Evolutionary conservation across 371 early-diverging fungal genomes (phyloP).

Genomic region (Blakeslea trispora): DNA sequence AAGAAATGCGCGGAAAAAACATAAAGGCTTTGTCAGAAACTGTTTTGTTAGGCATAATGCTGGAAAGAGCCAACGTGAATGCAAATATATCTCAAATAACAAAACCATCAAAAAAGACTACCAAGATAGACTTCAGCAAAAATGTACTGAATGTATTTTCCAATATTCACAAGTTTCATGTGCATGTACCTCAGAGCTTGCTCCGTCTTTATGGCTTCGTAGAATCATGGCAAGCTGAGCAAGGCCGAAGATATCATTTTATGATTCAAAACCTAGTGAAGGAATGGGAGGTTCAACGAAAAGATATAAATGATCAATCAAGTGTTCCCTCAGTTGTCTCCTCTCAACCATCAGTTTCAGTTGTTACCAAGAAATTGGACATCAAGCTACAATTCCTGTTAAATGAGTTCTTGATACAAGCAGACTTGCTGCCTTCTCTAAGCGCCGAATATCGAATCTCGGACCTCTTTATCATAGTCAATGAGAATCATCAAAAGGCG

Average conservation of each 20-base stretch:
- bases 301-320: not conserved
- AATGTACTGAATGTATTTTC: slow-evolving; percentile 60
- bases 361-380: slow-evolving; percentile 36
- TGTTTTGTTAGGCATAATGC: slow-evolving; percentile 35
- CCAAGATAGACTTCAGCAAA: slow-evolving; percentile 21
- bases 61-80: slow-evolving; percentile 43
- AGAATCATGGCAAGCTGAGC: slow-evolving; percentile 81
- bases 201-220: slow-evolving; percentile 78
- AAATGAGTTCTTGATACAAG: slow-evolving; percentile 57
- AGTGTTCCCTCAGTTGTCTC: not conserved
- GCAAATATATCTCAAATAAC: slow-evolving; percentile 42
- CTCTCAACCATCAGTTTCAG: not conserved
- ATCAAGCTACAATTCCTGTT: slow-evolving; percentile 67
- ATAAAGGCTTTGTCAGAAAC: not conserved
- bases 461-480: slow-evolving; percentile 57
- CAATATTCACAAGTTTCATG: slow-evolving; percentile 55
- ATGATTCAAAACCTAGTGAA: slow-evolving; percentile 71
- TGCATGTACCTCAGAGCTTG: slow-evolving; percentile 72
- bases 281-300: slow-evolving; percentile 68
- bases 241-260: slow-evolving; percentile 73
- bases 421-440: slow-evolving; percentile 71
- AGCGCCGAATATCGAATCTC: slow-evolving; percentile 62
- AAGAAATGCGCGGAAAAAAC: slow-evolving; percentile 17
- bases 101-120: slow-evolving; percentile 27
- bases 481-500: slow-evolving; percentile 41